Conservation (phyloP, 805 yeast genomes). For the Saccharomycopsis fodiens region DNA sequence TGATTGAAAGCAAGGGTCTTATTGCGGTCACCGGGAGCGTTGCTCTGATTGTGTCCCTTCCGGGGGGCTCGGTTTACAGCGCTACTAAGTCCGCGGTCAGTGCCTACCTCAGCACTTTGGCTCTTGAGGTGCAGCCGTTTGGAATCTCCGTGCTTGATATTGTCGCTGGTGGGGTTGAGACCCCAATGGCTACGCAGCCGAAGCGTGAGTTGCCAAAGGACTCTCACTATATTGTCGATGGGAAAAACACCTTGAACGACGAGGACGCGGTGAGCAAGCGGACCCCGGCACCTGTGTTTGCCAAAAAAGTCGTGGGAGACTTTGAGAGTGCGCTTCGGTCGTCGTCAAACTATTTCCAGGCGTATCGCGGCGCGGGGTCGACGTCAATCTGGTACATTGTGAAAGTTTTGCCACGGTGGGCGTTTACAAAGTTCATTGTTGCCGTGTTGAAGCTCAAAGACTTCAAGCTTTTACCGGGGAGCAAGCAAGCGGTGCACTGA, state of each 20-base stretch:
- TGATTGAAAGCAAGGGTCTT: conserved; percentile 29
- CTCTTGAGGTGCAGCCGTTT: conserved; percentile 30
- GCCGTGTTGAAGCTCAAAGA: too few species aligned
- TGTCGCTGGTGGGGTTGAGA: conserved; percentile 37
- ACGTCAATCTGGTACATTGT: background rate
- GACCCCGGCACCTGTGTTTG: conserved; percentile 54
- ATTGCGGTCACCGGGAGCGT: conserved; percentile 34
- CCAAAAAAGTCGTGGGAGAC: conserved; percentile 33
- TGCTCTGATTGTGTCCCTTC: conserved; percentile 28
- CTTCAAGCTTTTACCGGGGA: too few species aligned
- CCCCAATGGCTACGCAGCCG: conserved; percentile 60
- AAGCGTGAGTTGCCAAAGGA: conserved; percentile 41
- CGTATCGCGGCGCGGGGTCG: background rate
- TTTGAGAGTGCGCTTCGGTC: background rate
- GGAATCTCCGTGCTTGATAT: conserved; percentile 34
- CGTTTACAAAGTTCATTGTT: too few species aligned
- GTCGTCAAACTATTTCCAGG: background rate
- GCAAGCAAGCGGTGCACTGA: too few species aligned
- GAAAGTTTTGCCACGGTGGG: background rate
- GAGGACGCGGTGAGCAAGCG: conserved; percentile 31
- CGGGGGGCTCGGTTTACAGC: conserved; percentile 30
- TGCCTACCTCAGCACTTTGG: conserved; percentile 29
- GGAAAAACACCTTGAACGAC: conserved; percentile 36
- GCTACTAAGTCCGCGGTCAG: conserved; percentile 35
- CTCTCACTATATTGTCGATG: conserved; percentile 24